A percentile compares a stretch with the other conserved stretches of the same genome.
Conservation (phyloP, 306 rosid genomes). For the Senna siamea region DNA sequence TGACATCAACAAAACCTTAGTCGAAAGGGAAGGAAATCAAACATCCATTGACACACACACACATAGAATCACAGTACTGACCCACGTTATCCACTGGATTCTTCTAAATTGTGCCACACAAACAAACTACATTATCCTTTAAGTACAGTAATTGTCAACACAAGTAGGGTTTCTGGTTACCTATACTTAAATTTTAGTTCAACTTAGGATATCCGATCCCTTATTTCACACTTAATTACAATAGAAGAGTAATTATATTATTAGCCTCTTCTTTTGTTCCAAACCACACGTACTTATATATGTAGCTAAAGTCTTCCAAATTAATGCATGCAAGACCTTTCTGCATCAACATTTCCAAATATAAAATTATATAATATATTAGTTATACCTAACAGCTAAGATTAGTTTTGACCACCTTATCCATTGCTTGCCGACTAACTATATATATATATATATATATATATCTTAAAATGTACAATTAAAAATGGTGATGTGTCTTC, state of each 20-base stretch:
- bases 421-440: constrained; percentile 11
- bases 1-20: neutral
- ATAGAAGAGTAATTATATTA: neutral
- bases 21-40: neutral
- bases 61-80: neutral
- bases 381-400: neutral
- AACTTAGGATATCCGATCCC: neutral
- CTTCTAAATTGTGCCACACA: neutral
- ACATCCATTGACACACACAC: neutral
- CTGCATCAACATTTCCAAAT: too few species aligned
- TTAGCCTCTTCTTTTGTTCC: too few species aligned
- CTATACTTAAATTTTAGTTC: neutral
- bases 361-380: neutral
- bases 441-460: too few species aligned
- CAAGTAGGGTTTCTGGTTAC: too few species aligned
- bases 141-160: too few species aligned
- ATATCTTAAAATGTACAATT: neutral
- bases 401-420: neutral
- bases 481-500: neutral
- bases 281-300: too few species aligned
- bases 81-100: constrained; percentile 9
- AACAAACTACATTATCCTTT: neutral
- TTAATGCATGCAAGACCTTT: neutral
- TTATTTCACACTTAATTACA: neutral
- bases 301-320: neutral